Percentiles rank a stretch among this genome's conserved stretches.
These are phyloP conservation scores for Coemansia sp. DNA, from an alignment of 192 early-diverging fungal genomes.

Conservation along the genomic window DNA sequence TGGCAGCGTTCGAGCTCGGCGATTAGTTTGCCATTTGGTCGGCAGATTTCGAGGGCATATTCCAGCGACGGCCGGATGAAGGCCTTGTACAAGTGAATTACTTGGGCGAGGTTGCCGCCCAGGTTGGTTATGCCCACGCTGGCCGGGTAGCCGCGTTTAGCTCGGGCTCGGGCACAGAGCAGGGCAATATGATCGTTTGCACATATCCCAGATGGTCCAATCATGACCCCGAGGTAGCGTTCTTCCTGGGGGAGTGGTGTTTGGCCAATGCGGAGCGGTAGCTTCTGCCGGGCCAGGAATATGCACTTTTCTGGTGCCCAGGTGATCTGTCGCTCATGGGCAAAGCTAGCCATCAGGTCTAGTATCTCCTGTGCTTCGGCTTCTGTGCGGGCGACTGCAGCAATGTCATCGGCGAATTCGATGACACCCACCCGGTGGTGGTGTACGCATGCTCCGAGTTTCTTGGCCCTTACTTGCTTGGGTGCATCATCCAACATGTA, in stretches of 20 bases:
- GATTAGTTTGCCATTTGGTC: background rate
- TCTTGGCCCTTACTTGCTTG: background rate
- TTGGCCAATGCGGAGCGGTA: background rate
- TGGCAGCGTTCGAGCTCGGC: background rate
- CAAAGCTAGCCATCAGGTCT: background rate
- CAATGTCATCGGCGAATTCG: background rate
- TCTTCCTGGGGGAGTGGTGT: background rate
- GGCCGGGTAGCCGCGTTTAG: background rate
- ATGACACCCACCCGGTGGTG: background rate
- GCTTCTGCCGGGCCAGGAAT: background rate
- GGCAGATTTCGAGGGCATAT: constrained; percentile 4
- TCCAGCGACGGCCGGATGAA: constrained; percentile 4
- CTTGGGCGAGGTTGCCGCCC: background rate
- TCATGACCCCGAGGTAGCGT: background rate
- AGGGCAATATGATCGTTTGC: background rate
- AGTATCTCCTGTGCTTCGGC: background rate
- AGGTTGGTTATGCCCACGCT: background rate
- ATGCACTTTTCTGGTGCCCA: constrained; percentile 1
- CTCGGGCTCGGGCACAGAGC: background rate
- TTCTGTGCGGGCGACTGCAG: background rate
- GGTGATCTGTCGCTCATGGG: background rate
- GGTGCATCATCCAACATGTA: background rate
- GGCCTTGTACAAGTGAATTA: background rate
- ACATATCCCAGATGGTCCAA: background rate
- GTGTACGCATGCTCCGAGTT: background rate